A percentile compares a stretch with the other conserved stretches of the same genome.
Conservation (phyloP, 257 asterid genomes). For the Solanum clarkiae region DNA sequence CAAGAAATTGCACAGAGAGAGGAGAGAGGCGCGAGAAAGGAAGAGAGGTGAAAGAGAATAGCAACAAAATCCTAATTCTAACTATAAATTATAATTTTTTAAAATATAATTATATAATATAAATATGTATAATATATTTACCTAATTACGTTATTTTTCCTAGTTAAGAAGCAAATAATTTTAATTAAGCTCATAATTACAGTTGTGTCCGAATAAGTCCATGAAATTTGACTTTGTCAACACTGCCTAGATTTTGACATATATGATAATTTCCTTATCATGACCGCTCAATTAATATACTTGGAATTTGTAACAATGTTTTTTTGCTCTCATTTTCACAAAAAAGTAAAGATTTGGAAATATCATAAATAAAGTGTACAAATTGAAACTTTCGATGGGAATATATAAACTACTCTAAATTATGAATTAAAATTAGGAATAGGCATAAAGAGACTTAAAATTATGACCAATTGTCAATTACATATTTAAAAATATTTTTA, state of each 20-base stretch:
- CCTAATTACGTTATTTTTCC: too few species aligned
- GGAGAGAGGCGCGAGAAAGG: too few species aligned
- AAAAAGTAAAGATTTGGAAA: not conserved
- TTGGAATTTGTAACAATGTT: too few species aligned
- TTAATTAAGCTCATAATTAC: not conserved
- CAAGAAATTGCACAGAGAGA: too few species aligned
- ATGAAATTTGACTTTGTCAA: not conserved
- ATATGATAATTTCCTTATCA: not conserved
- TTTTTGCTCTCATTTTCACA: not conserved
- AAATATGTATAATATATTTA: too few species aligned
- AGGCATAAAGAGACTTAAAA: not conserved
- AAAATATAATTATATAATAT: too few species aligned
- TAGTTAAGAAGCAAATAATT: not conserved
- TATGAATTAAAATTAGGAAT: too few species aligned
- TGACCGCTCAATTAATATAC: too few species aligned
- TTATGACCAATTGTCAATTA: not conserved
- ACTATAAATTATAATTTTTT: too few species aligned
- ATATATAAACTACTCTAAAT: not conserved
- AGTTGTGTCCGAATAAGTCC: not conserved
- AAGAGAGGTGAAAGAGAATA: too few species aligned
- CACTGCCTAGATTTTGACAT: not conserved
- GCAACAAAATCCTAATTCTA: too few species aligned
- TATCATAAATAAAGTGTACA: not conserved
- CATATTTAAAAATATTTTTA: not conserved
- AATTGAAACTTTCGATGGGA: not conserved